Conservation (phyloP, 768 basidiomycete genomes). For the Amyloporia xantha region DNA sequence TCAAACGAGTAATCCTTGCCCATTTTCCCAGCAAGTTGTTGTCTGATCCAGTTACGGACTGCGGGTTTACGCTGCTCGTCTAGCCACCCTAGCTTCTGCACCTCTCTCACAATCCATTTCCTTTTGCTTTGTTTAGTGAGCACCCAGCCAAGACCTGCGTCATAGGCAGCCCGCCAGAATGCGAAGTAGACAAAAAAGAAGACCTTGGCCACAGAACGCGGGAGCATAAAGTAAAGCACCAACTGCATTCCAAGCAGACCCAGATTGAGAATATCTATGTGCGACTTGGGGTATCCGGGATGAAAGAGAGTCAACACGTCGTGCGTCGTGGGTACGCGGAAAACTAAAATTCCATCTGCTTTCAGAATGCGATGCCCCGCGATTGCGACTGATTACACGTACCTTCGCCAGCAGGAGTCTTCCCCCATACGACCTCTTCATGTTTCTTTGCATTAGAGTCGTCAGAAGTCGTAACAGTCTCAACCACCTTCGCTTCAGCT, state of each 20-base stretch:
- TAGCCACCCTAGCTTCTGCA: constrained; percentile 84
- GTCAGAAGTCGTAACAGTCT: not conserved
- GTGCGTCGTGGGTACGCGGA: constrained; percentile 88
- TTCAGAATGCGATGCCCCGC: not conserved
- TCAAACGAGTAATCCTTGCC: constrained; percentile 91
- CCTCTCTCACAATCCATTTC: constrained; percentile 84
- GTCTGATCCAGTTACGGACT: constrained; percentile 76
- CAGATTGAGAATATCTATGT: constrained; percentile 84
- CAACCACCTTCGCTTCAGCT: constrained; percentile 3
- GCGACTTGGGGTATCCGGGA: constrained; percentile 78
- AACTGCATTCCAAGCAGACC: constrained; percentile 72
- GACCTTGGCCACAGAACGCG: constrained; percentile 42
- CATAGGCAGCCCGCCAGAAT: constrained; percentile 90
- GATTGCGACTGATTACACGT: constrained; percentile 13
- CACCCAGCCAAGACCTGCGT: constrained; percentile 90
- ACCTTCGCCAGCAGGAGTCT: constrained; percentile 80
- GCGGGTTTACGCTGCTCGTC: constrained; percentile 58
- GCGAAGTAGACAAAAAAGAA: constrained; percentile 90
- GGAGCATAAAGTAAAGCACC: constrained; percentile 60
- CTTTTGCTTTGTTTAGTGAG: constrained; percentile 93
- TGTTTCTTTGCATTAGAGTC: constrained; percentile 10
- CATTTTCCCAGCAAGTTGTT: constrained; percentile 88
- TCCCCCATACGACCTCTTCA: constrained; percentile 80
- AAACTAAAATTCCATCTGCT: constrained; percentile 58
- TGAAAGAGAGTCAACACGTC: constrained; percentile 86